Evolutionary conservation across 495 filamentous ascomycete species (phyloP), one percentile per base, ranked within the genome.

Genomic region (Bacidia rubella): DNA sequence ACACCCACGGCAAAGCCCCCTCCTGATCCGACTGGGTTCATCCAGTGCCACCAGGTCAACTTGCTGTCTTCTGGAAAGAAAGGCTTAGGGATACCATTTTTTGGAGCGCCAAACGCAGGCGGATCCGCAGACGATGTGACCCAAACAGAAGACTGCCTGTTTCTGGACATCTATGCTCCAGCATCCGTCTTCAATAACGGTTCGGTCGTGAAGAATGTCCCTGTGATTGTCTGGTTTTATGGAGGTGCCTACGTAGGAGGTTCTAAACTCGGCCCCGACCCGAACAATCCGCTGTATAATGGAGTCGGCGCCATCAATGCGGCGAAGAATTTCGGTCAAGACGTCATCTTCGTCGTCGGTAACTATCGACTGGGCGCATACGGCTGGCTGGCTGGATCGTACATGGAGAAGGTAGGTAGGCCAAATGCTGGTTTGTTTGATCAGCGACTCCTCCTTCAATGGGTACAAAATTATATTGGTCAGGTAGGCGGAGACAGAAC

Each of bases 381-480:
- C 46, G 72, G 71, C 17, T 73, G 66, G 47, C 62, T 76, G 4
- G 66, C 62, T 24, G 73, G 72, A 2, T 61, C 66, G 4, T 68
- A 67, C 1, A 64, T 74, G 53, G 65, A 73, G 46, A 54, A 54
- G 10, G 63, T 69, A 19, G 66, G 61, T 2, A 17, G 57, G 23
- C 65, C 73, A 2, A 75, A 75, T 40, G 66, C 63, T 1, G 71
- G 70, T 0, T 58, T 72, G 1, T 64, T 59, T 54, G 71, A 74
- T 46, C 71, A 73, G 52, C 64, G 70, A 11, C 64, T 78, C 54
- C 75, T 77, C 2, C 66, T 85, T 19, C 59, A 78, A 24, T 85
- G 80, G 80, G 70, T 83, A 9, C 70, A 80, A 55, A 63, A 68
- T 43, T 63, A 80, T 62, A 81, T 84, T 51, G 54, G 59, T 41